Conservation (phyloP, 805 yeast genomes). For the Candida wancherniae region DNA sequence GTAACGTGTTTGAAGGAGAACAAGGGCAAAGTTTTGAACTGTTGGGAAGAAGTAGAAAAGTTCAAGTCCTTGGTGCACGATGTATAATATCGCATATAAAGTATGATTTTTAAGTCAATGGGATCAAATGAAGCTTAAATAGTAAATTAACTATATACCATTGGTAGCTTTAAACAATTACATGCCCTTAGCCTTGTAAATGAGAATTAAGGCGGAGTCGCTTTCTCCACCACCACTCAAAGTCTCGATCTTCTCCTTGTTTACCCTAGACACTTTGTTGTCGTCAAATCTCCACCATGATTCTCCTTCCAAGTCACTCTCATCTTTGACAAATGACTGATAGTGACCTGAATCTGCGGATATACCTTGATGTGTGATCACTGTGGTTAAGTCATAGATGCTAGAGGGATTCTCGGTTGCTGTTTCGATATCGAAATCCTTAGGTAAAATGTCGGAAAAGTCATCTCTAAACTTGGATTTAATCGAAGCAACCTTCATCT, state of each 20-base stretch:
- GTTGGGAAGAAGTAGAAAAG: slow-evolving; percentile 74
- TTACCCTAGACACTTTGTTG: slow-evolving; percentile 76
- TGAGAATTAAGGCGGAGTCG: slow-evolving; percentile 85
- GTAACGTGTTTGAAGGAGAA: slow-evolving; percentile 58
- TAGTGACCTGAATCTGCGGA: slow-evolving; percentile 97
- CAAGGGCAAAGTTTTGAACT: slow-evolving; percentile 63
- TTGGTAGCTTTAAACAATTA: slow-evolving; percentile 3
- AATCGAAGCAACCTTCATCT: slow-evolving; percentile 44
- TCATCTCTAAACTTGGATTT: slow-evolving; percentile 49
- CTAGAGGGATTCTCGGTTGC: slow-evolving; percentile 82
- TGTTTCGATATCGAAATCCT: slow-evolving; percentile 19
- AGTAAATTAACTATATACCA: neutral
- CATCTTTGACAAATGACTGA: slow-evolving; percentile 81
- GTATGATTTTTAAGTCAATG: slow-evolving; percentile 1
- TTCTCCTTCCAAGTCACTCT: slow-evolving; percentile 56
- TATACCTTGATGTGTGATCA: slow-evolving; percentile 91
- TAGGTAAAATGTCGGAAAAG: slow-evolving; percentile 40
- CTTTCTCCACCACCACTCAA: slow-evolving; percentile 98
- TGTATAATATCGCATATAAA: slow-evolving; percentile 23
- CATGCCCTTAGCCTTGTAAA: slow-evolving; percentile 79
- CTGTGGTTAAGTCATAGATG: slow-evolving; percentile 74
- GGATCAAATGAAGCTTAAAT: slow-evolving; percentile 4
- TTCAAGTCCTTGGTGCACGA: slow-evolving; percentile 58
- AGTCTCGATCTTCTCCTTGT: slow-evolving; percentile 73
- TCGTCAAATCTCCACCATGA: slow-evolving; percentile 96